A percentile compares a stretch with the other conserved stretches of the same genome.
These are phyloP conservation scores for Quercus engelmannii DNA, from an alignment of 306 rosid genomes.

Conservation along the genomic window DNA sequence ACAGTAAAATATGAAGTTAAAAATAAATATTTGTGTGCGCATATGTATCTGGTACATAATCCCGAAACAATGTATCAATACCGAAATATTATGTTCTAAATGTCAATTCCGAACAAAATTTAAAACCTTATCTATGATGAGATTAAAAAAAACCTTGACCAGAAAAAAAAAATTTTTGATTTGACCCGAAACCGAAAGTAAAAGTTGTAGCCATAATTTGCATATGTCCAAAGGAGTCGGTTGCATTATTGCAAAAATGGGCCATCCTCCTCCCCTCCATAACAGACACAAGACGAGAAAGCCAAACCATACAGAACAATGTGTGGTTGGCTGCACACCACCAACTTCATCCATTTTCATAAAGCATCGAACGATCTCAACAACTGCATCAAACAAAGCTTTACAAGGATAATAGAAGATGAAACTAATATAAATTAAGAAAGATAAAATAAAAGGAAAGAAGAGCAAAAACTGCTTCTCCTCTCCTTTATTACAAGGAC, in stretches of 20 bases:
- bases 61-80: too few relatives aligned
- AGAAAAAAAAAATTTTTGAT: too few relatives aligned
- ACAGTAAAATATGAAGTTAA: too few relatives aligned
- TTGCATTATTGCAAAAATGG: slow-evolving; percentile 3
- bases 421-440: background rate
- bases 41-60: too few relatives aligned
- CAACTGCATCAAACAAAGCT: slow-evolving; percentile 18
- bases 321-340: background rate
- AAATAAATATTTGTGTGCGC: too few relatives aligned
- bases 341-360: slow-evolving; percentile 12
- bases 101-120: too few relatives aligned
- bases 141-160: too few relatives aligned
- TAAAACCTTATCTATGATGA: too few relatives aligned
- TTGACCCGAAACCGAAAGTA: too few relatives aligned
- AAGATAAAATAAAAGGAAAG: slow-evolving; percentile 12
- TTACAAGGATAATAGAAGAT: slow-evolving; percentile 22
- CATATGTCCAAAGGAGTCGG: background rate
- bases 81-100: too few relatives aligned
- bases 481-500: slow-evolving; percentile 29
- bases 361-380: background rate
- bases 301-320: background rate
- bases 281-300: background rate
- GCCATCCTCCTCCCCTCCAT: background rate
- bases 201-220: background rate
- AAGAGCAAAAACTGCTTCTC: slow-evolving; percentile 14